These are phyloP conservation scores for Vanrija sp. DNA, from an alignment of 1,284 basidiomycete species.

Conservation along the genomic window DNA sequence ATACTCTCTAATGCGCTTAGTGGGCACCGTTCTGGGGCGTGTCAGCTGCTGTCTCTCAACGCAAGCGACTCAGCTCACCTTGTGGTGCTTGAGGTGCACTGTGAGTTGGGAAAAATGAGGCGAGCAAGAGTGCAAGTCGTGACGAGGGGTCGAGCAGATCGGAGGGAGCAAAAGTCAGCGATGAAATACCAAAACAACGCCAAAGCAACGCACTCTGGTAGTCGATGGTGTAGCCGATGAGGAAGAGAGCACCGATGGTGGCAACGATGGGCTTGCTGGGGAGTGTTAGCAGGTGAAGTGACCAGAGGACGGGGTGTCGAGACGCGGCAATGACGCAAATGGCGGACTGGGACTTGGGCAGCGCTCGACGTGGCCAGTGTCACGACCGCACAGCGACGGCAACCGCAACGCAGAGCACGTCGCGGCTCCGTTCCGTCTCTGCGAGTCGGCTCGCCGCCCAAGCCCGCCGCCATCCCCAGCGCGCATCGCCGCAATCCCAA, in stretches of 20 bases:
- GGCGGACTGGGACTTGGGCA: neutral
- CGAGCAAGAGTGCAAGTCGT: no score
- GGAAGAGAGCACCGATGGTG: conserved; percentile 63
- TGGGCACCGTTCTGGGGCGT: no score
- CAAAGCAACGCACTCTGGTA: conserved; percentile 71
- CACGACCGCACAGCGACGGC: neutral
- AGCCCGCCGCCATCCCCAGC: neutral
- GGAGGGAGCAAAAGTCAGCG: neutral
- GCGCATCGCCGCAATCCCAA: neutral
- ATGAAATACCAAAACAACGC: neutral
- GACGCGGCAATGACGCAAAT: neutral
- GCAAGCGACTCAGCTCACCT: conserved; percentile 4
- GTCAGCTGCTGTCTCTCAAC: no score
- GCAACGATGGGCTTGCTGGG: conserved; percentile 59
- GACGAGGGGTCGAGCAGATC: neutral
- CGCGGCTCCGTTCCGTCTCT: neutral
- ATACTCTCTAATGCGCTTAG: no score
- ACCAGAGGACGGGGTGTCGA: conserved; percentile 31
- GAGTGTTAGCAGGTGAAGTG: neutral
- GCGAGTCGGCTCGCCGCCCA: neutral
- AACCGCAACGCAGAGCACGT: neutral
- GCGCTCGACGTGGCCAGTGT: neutral
- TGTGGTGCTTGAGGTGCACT: conserved; percentile 50
- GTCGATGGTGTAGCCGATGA: conserved; percentile 82
- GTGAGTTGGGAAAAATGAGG: neutral